Evolutionary conservation across 2,329 filamentous ascomycete genomes (phyloP).

Genomic region (Colletotrichum viniferum): DNA sequence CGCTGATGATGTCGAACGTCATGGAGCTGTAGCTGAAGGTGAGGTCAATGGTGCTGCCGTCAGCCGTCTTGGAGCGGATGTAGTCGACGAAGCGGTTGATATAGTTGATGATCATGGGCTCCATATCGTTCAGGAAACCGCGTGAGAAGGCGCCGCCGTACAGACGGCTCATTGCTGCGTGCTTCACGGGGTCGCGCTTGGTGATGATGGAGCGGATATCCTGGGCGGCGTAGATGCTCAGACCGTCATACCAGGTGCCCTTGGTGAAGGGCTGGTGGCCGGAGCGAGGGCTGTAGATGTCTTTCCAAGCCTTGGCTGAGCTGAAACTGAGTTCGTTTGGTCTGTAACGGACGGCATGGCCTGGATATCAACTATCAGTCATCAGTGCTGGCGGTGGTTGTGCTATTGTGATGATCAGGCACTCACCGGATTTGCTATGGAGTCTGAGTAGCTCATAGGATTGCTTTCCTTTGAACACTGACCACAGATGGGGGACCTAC

Average conservation of each 20-base stretch:
- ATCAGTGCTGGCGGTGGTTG: not conserved
- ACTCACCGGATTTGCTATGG: not conserved
- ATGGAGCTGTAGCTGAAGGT: not conserved
- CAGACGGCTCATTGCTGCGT: not conserved
- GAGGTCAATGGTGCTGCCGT: not conserved
- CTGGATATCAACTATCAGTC: not conserved
- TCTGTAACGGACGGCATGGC: not conserved
- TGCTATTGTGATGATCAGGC: not conserved
- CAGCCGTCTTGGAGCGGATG: not conserved
- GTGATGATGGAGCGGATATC: not conserved
- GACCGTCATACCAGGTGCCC: not conserved
- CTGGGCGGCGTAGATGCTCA: not conserved
- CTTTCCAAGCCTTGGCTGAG: not conserved
- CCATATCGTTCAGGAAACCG: not conserved
- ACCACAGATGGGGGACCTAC: not conserved
- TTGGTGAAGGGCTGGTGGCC: not conserved
- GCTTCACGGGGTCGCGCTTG: not conserved
- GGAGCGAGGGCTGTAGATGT: not conserved
- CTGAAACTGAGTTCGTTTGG: not conserved
- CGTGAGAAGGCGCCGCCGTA: not conserved
- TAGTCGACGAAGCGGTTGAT: not conserved
- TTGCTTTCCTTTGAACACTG: not conserved
- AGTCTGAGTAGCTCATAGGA: not conserved
- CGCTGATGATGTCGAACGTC: not conserved
- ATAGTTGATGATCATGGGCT: not conserved